Percentiles rank a stretch among this genome's conserved stretches.
Conservation (phyloP, 768 basidiomycete species). For the Suillus alpinus region DNA sequence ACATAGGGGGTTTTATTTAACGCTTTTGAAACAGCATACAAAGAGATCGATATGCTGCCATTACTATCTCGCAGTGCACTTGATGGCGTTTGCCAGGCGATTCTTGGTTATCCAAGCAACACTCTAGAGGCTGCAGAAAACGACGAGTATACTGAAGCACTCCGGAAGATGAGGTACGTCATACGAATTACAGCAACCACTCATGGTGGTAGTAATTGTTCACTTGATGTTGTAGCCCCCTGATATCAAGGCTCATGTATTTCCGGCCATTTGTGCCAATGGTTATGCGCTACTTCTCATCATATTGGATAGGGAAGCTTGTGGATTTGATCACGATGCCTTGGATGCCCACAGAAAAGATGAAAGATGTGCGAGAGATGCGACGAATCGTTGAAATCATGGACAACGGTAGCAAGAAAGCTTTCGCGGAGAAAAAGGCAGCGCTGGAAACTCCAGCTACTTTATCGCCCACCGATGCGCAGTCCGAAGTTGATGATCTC, state of each 20-base stretch:
- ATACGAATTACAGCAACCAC: not conserved
- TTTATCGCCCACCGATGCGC: not conserved
- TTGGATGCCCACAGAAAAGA: not conserved
- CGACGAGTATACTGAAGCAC: slow-evolving; percentile 3
- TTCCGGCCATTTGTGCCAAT: not conserved
- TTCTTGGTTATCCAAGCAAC: slow-evolving; percentile 19
- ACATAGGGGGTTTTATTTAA: slow-evolving; percentile 1
- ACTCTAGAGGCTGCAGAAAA: slow-evolving; percentile 9
- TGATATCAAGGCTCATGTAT: not conserved
- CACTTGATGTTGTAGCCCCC: not conserved
- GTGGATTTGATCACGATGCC: not conserved
- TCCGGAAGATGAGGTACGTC: not conserved
- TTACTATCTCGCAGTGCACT: slow-evolving; percentile 22
- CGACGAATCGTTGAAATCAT: slow-evolving; percentile 16
- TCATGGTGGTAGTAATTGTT: not conserved
- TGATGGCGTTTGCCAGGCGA: slow-evolving; percentile 23
- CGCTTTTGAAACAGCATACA: not conserved
- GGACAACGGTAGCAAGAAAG: slow-evolving; percentile 11
- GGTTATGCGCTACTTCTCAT: not conserved
- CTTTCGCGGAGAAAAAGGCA: slow-evolving; percentile 19
- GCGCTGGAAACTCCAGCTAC: slow-evolving; percentile 5
- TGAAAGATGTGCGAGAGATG: not conserved
- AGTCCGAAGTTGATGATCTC: slow-evolving; percentile 9
- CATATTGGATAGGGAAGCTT: not conserved
- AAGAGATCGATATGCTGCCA: slow-evolving; percentile 21